Evolutionary conservation across 2,329 filamentous ascomycete species (phyloP), one percentile per base, ranked within the genome.

Genomic region (Aspergillus carbonarius): DNA sequence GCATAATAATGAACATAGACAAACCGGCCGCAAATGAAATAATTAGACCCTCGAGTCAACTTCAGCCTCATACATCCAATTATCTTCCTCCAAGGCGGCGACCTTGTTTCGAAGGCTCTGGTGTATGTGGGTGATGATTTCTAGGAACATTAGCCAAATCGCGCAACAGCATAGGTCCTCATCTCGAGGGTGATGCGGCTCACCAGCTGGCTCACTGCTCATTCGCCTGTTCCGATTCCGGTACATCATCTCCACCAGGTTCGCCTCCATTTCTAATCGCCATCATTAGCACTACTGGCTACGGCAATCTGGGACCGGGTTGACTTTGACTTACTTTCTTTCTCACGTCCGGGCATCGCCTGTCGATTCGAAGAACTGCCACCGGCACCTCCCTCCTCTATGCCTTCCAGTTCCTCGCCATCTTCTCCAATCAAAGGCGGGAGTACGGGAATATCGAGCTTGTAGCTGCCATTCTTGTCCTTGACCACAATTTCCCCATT

Each of bases 1-100:
- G 27, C 40, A 20, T 44, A 35, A 23, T 51, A 17, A 53, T 53
- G 30, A 27, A 23, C n/a, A 32, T 54, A 18, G 35, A 48, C 37
- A 35, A 30, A 12, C 4, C 56, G 57, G 57, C 58, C 60, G 64
- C 58, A 35, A 60, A 53, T 52, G 48, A 54, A 50, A 39, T 27
- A 8, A 8, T 70, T 64, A 74, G 39, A 63, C 64, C 27, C 52
- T 70, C 54, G 65, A 74, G 60, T 81, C 77, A 55, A 85, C 82
- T 66, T 91, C 89, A 1, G 85, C 80, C 72, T 93, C 91, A 75
- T 90, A 96, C 88, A 96, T 96, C 92, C 92, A 96, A 68, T 88
- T 90, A 69, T 96, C 92, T 52, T 95, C 90, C 20, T 90, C 84
- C 51, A 96, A 77, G 13, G 88, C 86, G 15, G 85, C 83, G 2